Percentiles rank a stretch among this genome's conserved stretches.
Evolutionary conservation across 202 grass and related monocot genomes (phyloP).

Genomic region (Saccharum hybrid): DNA sequence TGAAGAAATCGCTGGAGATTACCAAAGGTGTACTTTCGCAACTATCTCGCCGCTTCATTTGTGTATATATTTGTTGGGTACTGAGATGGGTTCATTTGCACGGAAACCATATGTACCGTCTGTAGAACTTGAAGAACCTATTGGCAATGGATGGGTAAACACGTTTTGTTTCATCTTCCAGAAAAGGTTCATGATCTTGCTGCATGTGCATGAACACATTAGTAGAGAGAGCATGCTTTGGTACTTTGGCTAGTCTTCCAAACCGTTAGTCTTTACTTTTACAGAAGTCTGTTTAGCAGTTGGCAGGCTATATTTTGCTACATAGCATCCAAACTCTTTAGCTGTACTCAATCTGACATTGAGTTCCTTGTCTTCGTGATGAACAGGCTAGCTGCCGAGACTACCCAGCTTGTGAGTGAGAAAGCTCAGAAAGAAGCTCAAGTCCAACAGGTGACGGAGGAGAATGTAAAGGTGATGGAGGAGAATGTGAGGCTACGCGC

Average conservation of each 20-base stretch:
- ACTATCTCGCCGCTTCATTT: too few relatives aligned
- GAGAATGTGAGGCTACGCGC: conserved; percentile 80
- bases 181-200: background rate
- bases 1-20: too few relatives aligned
- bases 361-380: conserved; percentile 15
- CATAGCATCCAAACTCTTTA: background rate
- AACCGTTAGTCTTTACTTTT: background rate
- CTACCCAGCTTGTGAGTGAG: background rate
- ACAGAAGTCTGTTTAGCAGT: background rate
- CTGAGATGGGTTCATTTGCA: too few relatives aligned
- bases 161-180: background rate
- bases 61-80: too few relatives aligned
- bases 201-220: conserved; percentile 16
- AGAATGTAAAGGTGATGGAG: conserved; percentile 62
- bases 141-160: too few relatives aligned
- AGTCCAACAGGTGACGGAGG: too few relatives aligned
- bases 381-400: conserved; percentile 48
- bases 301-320: background rate
- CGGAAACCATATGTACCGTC: too few relatives aligned
- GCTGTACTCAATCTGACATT: background rate
- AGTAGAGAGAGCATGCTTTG: too few relatives aligned
- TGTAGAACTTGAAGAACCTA: too few relatives aligned
- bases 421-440: conserved; percentile 18
- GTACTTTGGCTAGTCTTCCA: background rate
- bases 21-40: too few relatives aligned